Base-by-base conservation (phyloP, 805 yeast genomes). In the Metschnikowia santaceciliae region DNA sequence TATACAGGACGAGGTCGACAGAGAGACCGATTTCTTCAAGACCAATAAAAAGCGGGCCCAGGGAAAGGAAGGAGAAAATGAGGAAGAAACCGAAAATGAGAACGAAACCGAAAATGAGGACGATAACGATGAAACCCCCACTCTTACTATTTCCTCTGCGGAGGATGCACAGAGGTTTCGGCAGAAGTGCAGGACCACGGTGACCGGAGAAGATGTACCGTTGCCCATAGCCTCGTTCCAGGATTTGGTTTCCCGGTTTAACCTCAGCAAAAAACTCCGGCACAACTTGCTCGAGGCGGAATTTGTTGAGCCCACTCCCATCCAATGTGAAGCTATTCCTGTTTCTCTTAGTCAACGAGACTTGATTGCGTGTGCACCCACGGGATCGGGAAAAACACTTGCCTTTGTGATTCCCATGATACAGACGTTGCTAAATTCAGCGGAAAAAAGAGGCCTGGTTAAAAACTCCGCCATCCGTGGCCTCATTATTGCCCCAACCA, bases 381-480 rank as follows among this genome's bases (percentile, higher is more conserved):
- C 99, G 0, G 99, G 99, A 60, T 90, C 97, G 4, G 99, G 99
- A 75, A 94, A 94, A 66, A 94, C 99, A 0, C 74, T 94, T 45
- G 96, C 97, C 32, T 94, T 87, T 64, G 71, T 88, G 50, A 80
- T 90, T 15, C 99, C 99, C 3, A 60, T 92, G 59, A 68, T 94
- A 19, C 94, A 88, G 58, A 61, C 68, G 43, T 55, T 73, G 22
- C 42, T 74, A 15, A 51, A 61, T 30, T 57, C 58, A 17, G 59
- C 66, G 22, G 32, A 39, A 6, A 22, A 20, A 39, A 39, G 32
- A 20, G 32, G 32, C 50, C 48, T n/a, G n/a, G 32, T 42, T 11
- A 69, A 72, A 45, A 67, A 69, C 50, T 66, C 72, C 51, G 88
- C 87, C 1, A 73, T 88, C 8, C 76, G 86, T 57, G 95, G 96